A percentile compares a stretch with the other conserved stretches of the same genome.
Evolutionary conservation across 2,329 filamentous ascomycete species (phyloP).

Genomic region (Fusarium sp.): DNA sequence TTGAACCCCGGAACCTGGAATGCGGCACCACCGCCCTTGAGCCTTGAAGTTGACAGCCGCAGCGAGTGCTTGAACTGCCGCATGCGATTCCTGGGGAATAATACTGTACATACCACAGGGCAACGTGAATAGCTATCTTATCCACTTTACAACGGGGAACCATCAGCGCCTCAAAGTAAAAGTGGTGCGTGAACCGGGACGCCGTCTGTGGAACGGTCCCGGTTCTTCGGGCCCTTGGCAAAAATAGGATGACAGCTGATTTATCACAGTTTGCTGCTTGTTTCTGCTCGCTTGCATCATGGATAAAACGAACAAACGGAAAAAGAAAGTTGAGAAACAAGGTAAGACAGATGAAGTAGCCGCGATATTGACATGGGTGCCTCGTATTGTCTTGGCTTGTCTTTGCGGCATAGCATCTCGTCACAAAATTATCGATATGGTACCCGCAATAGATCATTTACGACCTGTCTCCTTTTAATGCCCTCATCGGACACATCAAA

Average conservation of each 20-base stretch:
- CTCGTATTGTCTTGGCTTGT: too few relatives aligned
- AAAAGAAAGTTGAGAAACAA: slow-evolving; percentile 16
- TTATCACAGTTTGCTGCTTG: slow-evolving; percentile 4
- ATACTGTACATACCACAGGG: background rate
- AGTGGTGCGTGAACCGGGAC: slow-evolving; percentile 5
- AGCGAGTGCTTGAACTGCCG: slow-evolving; percentile 3
- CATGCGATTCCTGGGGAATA: slow-evolving; percentile 24
- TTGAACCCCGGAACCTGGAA: slow-evolving; percentile 19
- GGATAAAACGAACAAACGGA: too few relatives aligned
- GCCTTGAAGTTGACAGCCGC: background rate
- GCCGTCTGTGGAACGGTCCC: slow-evolving; percentile 21
- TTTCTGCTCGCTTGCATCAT: slow-evolving; percentile 6
- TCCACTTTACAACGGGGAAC: slow-evolving; percentile 6
- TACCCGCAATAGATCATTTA: slow-evolving; percentile 11
- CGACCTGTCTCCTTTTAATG: slow-evolving; percentile 4
- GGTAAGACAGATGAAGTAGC: background rate
- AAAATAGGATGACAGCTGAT: slow-evolving; percentile 20
- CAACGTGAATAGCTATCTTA: background rate
- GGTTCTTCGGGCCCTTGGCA: slow-evolving; percentile 26
- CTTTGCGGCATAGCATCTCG: too few relatives aligned
- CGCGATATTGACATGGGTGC: too few relatives aligned
- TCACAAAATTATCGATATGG: background rate
- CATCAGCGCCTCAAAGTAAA: slow-evolving; percentile 22
- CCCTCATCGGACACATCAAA: slow-evolving; percentile 1
- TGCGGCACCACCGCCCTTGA: slow-evolving; percentile 9